Conservation (phyloP, 805 yeast species). For the Candida sonorensis region DNA sequence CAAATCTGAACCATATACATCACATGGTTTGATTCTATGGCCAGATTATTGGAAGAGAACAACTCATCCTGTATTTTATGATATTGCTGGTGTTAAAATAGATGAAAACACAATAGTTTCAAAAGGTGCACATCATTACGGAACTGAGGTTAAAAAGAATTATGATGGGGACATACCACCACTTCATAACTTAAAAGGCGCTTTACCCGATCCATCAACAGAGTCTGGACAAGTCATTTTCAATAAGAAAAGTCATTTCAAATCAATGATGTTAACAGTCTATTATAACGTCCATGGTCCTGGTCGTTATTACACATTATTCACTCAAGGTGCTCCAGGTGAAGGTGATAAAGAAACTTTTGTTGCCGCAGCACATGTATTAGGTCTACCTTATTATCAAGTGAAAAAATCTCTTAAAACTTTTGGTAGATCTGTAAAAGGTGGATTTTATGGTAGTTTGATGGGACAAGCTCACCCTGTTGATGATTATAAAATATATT, state of each 20-base stretch:
- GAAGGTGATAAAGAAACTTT: constrained; percentile 59
- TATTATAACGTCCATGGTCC: constrained; percentile 61
- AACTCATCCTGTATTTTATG: constrained; percentile 43
- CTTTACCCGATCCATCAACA: constrained; percentile 57
- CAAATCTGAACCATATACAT: constrained; percentile 45
- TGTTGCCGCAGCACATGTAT: constrained; percentile 51
- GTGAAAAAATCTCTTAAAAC: constrained; percentile 51
- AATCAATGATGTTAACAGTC: constrained; percentile 45
- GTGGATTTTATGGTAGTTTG: constrained; percentile 56
- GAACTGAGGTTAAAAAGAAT: constrained; percentile 18
- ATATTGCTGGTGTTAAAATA: constrained; percentile 37
- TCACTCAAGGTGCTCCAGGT: constrained; percentile 42
- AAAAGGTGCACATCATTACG: constrained; percentile 33
- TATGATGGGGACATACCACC: constrained; percentile 34
- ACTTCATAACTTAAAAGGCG: constrained; percentile 54
- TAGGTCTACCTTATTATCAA: constrained; percentile 52
- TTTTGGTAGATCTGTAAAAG: constrained; percentile 40
- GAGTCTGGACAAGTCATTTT: constrained; percentile 62
- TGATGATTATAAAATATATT: constrained; percentile 41
- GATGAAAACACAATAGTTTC: constrained; percentile 33
- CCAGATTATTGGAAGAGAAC: constrained; percentile 46
- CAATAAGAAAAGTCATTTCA: constrained; percentile 48
- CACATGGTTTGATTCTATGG: constrained; percentile 45
- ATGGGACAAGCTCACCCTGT: constrained; percentile 73
- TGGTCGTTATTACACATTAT: constrained; percentile 45